A percentile compares a stretch with the other conserved stretches of the same genome.
These are phyloP conservation scores for Endotrypanum monterogeii DNA, from an alignment of 208 protist species.

Conservation along the genomic window DNA sequence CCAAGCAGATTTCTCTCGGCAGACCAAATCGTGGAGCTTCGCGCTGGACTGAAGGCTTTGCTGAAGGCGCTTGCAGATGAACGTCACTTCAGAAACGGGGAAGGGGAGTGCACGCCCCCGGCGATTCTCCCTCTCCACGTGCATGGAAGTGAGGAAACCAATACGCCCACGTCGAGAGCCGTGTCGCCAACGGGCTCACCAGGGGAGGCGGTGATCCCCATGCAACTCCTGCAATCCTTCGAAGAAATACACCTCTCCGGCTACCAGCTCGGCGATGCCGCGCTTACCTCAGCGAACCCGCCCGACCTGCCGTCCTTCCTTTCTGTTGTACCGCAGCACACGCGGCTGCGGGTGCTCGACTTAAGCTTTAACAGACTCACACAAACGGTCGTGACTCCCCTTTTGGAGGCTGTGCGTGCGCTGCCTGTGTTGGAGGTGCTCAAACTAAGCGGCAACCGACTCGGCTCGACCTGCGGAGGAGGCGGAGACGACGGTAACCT, in stretches of 20 bases:
- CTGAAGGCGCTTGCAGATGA: background rate
- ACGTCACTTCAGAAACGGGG: background rate
- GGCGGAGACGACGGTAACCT: slow-evolving; percentile 3
- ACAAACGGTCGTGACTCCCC: slow-evolving; percentile 22
- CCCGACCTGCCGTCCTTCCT: slow-evolving; percentile 23
- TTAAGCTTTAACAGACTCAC: slow-evolving; percentile 67
- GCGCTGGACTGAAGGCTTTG: background rate
- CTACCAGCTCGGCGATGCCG: slow-evolving; percentile 23
- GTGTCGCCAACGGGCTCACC: background rate
- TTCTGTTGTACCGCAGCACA: slow-evolving; percentile 33
- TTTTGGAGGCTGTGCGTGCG: slow-evolving; percentile 17
- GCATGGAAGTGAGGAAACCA: background rate
- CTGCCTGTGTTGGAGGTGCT: slow-evolving; percentile 41
- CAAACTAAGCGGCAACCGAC: slow-evolving; percentile 59
- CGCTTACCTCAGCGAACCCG: slow-evolving; percentile 1
- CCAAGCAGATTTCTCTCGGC: background rate
- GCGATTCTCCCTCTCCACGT: background rate
- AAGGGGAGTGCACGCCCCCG: background rate
- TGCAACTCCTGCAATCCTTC: slow-evolving; percentile 19
- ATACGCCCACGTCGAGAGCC: background rate
- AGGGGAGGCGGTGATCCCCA: background rate
- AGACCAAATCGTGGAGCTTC: background rate
- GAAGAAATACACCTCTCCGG: slow-evolving; percentile 18
- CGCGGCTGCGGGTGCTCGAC: slow-evolving; percentile 41
- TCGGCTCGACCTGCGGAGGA: slow-evolving; percentile 23